Percentiles rank a stretch among this genome's conserved stretches.
Conservation (phyloP, 2,329 filamentous ascomycete species). For the Paraphoma sp. region DNA sequence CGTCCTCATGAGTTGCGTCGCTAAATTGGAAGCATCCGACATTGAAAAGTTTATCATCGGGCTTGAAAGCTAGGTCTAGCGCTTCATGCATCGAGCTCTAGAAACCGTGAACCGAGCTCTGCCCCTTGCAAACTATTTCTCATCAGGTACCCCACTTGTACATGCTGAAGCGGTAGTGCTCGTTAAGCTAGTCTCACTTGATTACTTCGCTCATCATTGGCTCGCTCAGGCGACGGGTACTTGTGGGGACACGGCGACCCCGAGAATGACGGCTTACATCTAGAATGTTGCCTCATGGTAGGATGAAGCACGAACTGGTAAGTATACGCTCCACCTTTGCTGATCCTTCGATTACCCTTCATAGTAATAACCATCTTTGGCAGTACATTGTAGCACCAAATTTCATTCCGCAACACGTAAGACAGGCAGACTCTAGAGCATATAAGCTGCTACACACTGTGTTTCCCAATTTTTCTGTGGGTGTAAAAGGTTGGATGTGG, state of each 20-base stretch:
- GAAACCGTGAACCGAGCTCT: neutral
- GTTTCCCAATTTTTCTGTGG: neutral
- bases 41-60: no score
- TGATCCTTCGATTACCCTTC: neutral
- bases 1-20: no score
- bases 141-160: neutral
- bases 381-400: neutral
- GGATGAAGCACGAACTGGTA: neutral
- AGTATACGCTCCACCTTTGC: neutral
- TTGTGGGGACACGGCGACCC: conserved; percentile 9
- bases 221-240: neutral
- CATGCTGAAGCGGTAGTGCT: neutral
- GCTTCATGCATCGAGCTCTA: no score
- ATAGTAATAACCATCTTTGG: neutral
- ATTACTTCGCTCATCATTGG: neutral
- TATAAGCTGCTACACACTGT: neutral
- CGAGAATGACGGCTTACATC: conserved; percentile 2
- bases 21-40: no score
- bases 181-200: neutral
- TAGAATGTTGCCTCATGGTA: neutral
- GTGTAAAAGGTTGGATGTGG: neutral
- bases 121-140: neutral
- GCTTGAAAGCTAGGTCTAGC: no score
- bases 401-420: neutral
- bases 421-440: neutral